These are phyloP conservation scores for Chenopodium quinoa DNA, from an alignment of 148 eudicot species.

Conservation along the genomic window DNA sequence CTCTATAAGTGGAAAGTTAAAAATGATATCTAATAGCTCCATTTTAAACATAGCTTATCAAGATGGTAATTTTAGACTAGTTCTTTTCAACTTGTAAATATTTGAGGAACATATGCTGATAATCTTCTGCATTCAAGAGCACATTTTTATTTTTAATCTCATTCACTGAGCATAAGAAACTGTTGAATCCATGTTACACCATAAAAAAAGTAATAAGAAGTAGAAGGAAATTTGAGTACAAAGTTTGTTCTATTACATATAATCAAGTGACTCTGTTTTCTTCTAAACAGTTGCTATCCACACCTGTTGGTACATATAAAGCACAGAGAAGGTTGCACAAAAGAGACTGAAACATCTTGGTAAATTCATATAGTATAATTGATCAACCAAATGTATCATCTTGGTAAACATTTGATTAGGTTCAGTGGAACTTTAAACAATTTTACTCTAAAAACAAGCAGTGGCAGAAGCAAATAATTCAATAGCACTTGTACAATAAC, in stretches of 20 bases:
- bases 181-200: neutral
- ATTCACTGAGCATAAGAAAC: neutral
- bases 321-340: neutral
- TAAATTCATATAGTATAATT: neutral
- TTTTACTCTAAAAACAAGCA: neutral
- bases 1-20: neutral
- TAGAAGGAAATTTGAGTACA: neutral
- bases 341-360: too few relatives aligned
- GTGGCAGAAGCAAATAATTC: neutral
- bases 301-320: neutral
- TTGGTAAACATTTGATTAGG: neutral
- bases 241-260: neutral
- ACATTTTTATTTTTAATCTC: neutral
- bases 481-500: slow-evolving; percentile 5
- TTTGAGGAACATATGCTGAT: neutral
- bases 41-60: neutral
- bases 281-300: neutral
- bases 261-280: neutral
- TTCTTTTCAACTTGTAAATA: neutral
- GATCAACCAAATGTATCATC: neutral
- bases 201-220: too few relatives aligned
- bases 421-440: neutral
- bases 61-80: neutral
- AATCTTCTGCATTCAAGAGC: neutral
- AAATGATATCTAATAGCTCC: neutral